Percentiles rank a stretch among this genome's conserved stretches.
Evolutionary conservation across 2,329 filamentous ascomycete genomes (phyloP).

Genomic region (Orbilia javanica): DNA sequence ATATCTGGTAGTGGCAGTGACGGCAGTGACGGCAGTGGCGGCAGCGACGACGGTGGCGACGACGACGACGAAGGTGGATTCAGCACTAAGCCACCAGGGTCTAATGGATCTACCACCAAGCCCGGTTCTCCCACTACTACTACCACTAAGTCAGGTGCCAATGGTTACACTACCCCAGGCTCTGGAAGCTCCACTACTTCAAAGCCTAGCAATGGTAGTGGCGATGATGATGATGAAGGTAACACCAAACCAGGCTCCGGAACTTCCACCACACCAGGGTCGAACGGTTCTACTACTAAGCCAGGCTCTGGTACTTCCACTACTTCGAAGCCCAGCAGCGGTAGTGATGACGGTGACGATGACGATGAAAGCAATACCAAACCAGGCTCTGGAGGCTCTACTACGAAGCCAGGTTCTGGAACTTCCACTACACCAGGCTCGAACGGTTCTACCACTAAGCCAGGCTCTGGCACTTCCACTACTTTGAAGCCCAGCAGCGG

Average conservation of each 20-base stretch:
- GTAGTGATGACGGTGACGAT: background rate
- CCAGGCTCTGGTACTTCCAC: background rate
- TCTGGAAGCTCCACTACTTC: background rate
- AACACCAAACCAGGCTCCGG: background rate
- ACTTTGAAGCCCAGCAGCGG: too few species aligned
- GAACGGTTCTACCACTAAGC: background rate
- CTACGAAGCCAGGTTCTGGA: background rate
- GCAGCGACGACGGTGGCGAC: too few species aligned
- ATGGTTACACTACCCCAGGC: background rate
- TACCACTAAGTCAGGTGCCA: background rate
- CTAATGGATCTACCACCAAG: background rate
- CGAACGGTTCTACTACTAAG: background rate
- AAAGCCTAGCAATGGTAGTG: background rate
- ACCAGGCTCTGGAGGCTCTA: background rate
- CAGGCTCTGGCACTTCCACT: background rate
- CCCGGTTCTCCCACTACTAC: background rate
- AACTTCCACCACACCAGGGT: background rate
- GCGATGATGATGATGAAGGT: background rate
- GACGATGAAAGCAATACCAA: background rate
- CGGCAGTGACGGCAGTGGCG: background rate
- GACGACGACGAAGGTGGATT: too few species aligned
- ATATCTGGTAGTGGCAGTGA: too few species aligned
- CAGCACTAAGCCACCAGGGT: background rate
- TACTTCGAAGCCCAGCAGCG: too few species aligned
- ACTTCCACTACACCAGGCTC: background rate